These are phyloP conservation scores for Blastomyces silverae DNA, from an alignment of 2,329 filamentous ascomycete species.

Conservation along the genomic window DNA sequence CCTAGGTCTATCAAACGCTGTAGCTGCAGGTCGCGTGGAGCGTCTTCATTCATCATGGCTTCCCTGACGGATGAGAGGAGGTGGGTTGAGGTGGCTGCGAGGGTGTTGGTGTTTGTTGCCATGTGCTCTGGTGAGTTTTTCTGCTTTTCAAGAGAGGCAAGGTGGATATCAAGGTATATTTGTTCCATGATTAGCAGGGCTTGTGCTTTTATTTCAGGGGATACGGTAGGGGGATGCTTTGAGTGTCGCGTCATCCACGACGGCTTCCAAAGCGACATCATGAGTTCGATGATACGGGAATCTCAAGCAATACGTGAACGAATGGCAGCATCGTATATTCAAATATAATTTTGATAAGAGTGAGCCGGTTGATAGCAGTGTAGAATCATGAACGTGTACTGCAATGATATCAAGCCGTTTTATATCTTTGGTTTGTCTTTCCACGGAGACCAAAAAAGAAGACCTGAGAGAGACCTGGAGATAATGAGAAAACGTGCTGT, in stretches of 20 bases:
- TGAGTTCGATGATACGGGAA: neutral
- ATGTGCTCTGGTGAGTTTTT: neutral
- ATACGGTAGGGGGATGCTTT: neutral
- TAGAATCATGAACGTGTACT: neutral
- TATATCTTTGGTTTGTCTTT: neutral
- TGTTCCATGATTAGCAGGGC: constrained; percentile 1
- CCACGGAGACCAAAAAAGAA: neutral
- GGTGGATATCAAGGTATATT: constrained; percentile 10
- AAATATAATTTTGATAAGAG: neutral
- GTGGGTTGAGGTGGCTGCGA: neutral
- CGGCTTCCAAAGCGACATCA: neutral
- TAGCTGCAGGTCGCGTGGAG: neutral
- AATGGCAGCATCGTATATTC: neutral
- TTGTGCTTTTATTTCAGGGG: neutral
- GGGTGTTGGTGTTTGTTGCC: neutral
- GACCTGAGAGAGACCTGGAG: neutral
- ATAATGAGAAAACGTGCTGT: neutral
- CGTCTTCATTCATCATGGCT: neutral
- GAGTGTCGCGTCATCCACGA: neutral
- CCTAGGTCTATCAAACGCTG: constrained; percentile 4
- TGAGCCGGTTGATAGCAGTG: neutral
- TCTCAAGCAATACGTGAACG: too few relatives aligned
- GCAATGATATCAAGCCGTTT: neutral
- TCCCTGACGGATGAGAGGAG: neutral
- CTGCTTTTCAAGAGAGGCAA: neutral